Evolutionary conservation across 2,329 filamentous ascomycete genomes (phyloP).

Genomic region (Colletotrichum cordylinicola): DNA sequence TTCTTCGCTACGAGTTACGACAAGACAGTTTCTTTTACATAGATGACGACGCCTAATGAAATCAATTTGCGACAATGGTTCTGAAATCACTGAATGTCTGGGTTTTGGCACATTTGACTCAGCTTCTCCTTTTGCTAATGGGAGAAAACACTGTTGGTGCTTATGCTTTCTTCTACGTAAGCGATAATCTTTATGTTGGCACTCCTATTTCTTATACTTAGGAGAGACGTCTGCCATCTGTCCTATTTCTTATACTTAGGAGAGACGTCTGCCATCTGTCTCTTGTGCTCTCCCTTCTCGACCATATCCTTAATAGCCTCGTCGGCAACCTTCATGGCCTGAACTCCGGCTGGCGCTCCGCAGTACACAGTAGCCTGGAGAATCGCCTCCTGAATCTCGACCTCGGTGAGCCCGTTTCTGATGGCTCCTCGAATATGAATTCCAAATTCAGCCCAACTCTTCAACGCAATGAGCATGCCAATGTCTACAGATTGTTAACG

Average conservation of each 20-base stretch:
- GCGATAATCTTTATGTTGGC: fast-evolving
- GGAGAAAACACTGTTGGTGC: background rate
- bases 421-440: constrained; percentile 67
- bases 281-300: constrained; percentile 29
- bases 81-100: fast-evolving
- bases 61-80: background rate
- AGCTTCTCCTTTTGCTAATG: background rate
- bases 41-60: background rate
- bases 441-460: constrained; percentile 61
- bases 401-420: constrained; percentile 64
- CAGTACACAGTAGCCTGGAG: constrained; percentile 48
- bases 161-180: background rate
- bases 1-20: background rate
- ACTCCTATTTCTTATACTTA: background rate
- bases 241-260: constrained; percentile 1
- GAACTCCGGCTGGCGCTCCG: constrained; percentile 44
- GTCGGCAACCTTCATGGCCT: constrained; percentile 35
- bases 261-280: constrained; percentile 19
- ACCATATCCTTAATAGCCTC: constrained; percentile 30
- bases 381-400: constrained; percentile 59
- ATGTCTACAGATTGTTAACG: constrained; percentile 43
- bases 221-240: constrained; percentile 18
- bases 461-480: constrained; percentile 67
- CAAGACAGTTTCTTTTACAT: background rate
- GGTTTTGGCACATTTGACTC: background rate